Evolutionary conservation across 2,329 filamentous ascomycete genomes (phyloP).

Genomic region (Alternaria novae-zelandiae): DNA sequence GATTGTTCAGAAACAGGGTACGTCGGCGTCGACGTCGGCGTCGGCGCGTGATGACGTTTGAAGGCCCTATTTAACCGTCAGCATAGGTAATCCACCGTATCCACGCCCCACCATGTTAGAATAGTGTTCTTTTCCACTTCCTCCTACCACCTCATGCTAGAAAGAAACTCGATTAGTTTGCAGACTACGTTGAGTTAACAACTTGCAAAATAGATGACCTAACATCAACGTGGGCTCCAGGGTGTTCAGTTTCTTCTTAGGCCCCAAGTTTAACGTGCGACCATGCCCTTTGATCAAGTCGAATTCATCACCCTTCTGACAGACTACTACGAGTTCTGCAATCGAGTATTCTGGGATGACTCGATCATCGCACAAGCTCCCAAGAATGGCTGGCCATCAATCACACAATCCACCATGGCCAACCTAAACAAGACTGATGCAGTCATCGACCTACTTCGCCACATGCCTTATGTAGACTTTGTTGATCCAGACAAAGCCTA

Average conservation of each 20-base stretch:
- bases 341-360: neutral
- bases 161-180: fast-evolving
- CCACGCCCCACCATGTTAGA: neutral
- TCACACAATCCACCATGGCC: neutral
- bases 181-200: neutral
- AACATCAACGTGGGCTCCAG: neutral
- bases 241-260: neutral
- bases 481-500: neutral
- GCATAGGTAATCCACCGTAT: neutral
- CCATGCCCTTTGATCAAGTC: neutral
- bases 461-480: neutral
- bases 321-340: neutral
- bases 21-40: neutral
- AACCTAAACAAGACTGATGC: neutral
- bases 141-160: neutral
- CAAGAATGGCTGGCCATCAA: neutral
- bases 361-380: neutral
- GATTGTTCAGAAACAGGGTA: neutral
- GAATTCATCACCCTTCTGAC: neutral
- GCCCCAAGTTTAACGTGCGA: neutral
- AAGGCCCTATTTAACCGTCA: neutral
- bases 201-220: neutral
- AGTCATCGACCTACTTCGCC: neutral
- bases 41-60: neutral
- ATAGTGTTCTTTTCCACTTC: neutral